Evolutionary conservation across 1,284 basidiomycete species (phyloP).

Genomic region (Pseudomicrostroma phylloplanum): DNA sequence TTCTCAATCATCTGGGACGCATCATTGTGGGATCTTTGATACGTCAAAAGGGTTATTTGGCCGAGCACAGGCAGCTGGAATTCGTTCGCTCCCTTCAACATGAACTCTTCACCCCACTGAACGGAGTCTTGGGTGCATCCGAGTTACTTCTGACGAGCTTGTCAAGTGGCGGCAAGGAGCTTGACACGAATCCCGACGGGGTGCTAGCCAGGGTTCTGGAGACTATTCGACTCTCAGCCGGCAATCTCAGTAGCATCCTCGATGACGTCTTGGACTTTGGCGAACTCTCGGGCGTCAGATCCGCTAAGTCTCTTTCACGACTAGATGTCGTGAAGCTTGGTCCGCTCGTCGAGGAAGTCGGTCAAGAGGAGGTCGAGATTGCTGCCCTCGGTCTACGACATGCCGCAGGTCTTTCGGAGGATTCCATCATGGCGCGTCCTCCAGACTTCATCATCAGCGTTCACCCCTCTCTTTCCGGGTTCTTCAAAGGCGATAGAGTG

Average conservation of each 20-base stretch:
- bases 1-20: slow-evolving; percentile 20
- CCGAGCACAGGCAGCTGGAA: slow-evolving; percentile 31
- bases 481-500: slow-evolving; percentile 20
- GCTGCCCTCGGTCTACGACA: slow-evolving; percentile 7
- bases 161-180: slow-evolving; percentile 16
- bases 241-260: slow-evolving; percentile 32
- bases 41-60: slow-evolving; percentile 25
- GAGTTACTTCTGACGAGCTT: slow-evolving; percentile 29
- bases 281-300: slow-evolving; percentile 20
- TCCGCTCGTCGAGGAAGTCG: slow-evolving; percentile 28
- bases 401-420: neutral
- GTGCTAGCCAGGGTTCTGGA: slow-evolving; percentile 29
- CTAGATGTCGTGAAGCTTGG: slow-evolving; percentile 17
- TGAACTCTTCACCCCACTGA: slow-evolving; percentile 35
- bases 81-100: slow-evolving; percentile 35
- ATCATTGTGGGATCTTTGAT: slow-evolving; percentile 23
- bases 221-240: slow-evolving; percentile 28
- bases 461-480: slow-evolving; percentile 12
- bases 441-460: slow-evolving; percentile 31
- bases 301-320: slow-evolving; percentile 7
- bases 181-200: slow-evolving; percentile 26
- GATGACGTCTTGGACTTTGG: slow-evolving; percentile 41
- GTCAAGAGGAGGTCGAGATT: slow-evolving; percentile 26
- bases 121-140: slow-evolving; percentile 36
- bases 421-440: neutral